These are phyloP conservation scores for Drechslera avenae DNA, from an alignment of 2,329 filamentous ascomycete genomes.

Conservation along the genomic window DNA sequence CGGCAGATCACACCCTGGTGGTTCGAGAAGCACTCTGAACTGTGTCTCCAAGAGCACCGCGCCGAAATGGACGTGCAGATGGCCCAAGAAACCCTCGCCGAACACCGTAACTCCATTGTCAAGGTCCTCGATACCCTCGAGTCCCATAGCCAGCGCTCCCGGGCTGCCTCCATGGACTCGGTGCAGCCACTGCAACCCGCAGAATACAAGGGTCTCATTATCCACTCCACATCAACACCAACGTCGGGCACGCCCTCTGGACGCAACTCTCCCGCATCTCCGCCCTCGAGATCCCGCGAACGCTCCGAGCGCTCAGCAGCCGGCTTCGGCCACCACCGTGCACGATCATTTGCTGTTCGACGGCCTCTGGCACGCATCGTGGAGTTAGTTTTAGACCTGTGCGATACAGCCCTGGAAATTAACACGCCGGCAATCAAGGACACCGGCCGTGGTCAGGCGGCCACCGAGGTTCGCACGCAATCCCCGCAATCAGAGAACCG, in stretches of 20 bases:
- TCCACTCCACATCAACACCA: constrained; percentile 72
- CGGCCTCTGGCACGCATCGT: constrained; percentile 91
- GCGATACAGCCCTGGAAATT: constrained; percentile 93
- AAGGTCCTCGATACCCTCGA: constrained; percentile 93
- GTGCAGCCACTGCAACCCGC: constrained; percentile 59
- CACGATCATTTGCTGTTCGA: constrained; percentile 87
- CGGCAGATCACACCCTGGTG: constrained; percentile 98
- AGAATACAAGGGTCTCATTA: constrained; percentile 86
- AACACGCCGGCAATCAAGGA: constrained; percentile 94
- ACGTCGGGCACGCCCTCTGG: constrained; percentile 72
- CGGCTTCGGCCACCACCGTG: constrained; percentile 78
- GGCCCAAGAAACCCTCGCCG: constrained; percentile 86
- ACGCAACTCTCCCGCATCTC: constrained; percentile 71
- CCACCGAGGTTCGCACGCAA: constrained; percentile 83
- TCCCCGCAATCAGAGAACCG: constrained; percentile 95
- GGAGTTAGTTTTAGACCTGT: constrained; percentile 90
- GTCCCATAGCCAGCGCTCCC: constrained; percentile 70
- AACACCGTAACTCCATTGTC: constrained; percentile 93
- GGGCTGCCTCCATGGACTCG: constrained; percentile 57
- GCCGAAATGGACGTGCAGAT: constrained; percentile 98
- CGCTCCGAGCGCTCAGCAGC: constrained; percentile 68
- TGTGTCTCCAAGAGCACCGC: constrained; percentile 93
- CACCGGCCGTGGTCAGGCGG: constrained; percentile 63
- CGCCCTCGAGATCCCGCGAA: constrained; percentile 69
- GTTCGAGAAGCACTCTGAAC: constrained; percentile 98